Base-by-base conservation (phyloP, 495 filamentous ascomycete genomes). In the Aspergillus cristatus region DNA sequence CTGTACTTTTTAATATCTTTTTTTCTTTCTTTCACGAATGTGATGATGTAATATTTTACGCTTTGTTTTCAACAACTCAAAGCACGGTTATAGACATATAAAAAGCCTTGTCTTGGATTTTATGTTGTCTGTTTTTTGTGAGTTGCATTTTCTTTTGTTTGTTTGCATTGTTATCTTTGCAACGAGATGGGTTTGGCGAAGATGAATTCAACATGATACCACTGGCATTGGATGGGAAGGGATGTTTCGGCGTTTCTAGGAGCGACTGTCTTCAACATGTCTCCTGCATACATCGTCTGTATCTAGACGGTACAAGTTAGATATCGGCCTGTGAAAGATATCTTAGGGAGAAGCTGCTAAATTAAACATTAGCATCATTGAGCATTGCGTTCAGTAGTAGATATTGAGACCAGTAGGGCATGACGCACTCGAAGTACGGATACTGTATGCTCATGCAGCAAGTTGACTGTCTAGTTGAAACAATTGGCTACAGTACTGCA, bases 61-160 rank as follows among this genome's bases (percentile, higher is more conserved):
- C 67, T 72, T 74, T 74, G 70, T 73, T 74, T 73, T 74, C 70
- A 74, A 74, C 70, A 74, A 74, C 64, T 67, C 70, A 67, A 70
- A 62, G 65, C 63, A 64, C 53, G 51, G 53, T 55, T 58, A 68
- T 68, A 70, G 64, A 70, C 54, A 54, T 56, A 51, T 54, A 48
- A 50, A 50, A 51, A 38, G 35, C 43, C 20, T 38, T 28, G 18
- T 29, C 24, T 40, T 43, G 43, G 42, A 30, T 35, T 33, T 42
- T 28, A 35, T 42, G 35, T 40, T 44, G 15, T 52, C 57, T 59
- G 54, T 62, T 60, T 57, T 51, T 58, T 32, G 38, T 32, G 33
- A 25, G 14, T 31, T 35, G 38, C 7, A 17, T 43, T 31, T 38
- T 11, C 5, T 14, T 14, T 5, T 8, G 8, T 24, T 60, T 62